phyloP scores from a whole-genome alignment of 768 basidiomycete species.

The Tephrocybe rancida region DNA sequence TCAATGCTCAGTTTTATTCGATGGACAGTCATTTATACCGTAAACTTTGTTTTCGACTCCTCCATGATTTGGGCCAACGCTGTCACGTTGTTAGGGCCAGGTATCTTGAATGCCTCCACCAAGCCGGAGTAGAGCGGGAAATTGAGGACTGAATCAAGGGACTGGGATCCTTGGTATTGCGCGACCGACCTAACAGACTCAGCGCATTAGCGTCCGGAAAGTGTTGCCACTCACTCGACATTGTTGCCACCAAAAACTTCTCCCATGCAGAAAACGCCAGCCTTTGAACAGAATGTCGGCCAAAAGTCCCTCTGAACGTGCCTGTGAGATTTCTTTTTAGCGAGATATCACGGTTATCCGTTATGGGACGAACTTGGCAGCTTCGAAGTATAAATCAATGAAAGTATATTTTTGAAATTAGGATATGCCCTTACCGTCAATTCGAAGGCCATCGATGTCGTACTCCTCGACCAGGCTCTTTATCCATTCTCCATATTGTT shows the following conservation, averaged over 20 bases:
- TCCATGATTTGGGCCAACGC: conserved; percentile 52
- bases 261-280: conserved; percentile 85
- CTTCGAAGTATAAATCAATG: conserved; percentile 35
- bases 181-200: conserved; percentile 48
- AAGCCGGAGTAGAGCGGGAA: conserved; percentile 72
- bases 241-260: conserved; percentile 68
- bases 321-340: conserved; percentile 32
- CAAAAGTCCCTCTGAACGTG: conserved; percentile 79
- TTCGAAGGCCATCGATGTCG: conserved; percentile 82
- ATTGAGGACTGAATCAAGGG: conserved; percentile 71
- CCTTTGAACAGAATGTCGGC: conserved; percentile 71
- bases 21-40: conserved; percentile 30
- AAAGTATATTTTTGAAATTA: conserved; percentile 23
- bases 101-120: conserved; percentile 67
- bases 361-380: conserved; percentile 40
- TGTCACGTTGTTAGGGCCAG: conserved; percentile 66
- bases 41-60: conserved; percentile 55
- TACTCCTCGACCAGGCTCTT: conserved; percentile 67
- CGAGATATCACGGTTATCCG: background rate
- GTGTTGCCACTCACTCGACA: conserved; percentile 40
- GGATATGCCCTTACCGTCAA: conserved; percentile 54
- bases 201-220: background rate
- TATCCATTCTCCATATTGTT: conserved; percentile 72
- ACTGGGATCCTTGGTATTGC: conserved; percentile 60
- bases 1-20: background rate